Percentiles rank a stretch among this genome's conserved stretches.
Conservation (phyloP, 768 basidiomycete species). For the Gymnopilus dilepis region DNA sequence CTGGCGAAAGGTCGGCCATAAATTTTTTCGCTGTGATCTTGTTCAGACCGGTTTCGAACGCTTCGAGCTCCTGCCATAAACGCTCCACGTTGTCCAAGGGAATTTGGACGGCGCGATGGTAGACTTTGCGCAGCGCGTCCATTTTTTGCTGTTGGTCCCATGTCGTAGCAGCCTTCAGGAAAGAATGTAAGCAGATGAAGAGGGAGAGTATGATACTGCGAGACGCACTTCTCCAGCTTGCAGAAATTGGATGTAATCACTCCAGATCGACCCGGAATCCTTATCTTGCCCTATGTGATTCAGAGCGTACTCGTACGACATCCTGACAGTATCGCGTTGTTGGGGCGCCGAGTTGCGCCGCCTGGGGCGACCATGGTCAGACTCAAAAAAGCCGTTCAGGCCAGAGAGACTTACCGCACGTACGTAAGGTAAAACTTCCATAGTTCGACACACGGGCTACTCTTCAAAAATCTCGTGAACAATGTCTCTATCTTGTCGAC, state of each 20-base stretch:
- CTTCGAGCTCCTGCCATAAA: slow-evolving; percentile 93
- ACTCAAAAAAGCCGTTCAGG: slow-evolving; percentile 1
- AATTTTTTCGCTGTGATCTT: slow-evolving; percentile 97
- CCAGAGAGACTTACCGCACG: slow-evolving; percentile 67
- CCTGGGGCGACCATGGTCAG: slow-evolving; percentile 41
- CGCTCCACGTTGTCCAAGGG: slow-evolving; percentile 93
- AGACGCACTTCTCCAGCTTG: slow-evolving; percentile 73
- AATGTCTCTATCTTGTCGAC: slow-evolving; percentile 83
- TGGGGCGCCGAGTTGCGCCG: slow-evolving; percentile 69
- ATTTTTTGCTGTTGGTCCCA: slow-evolving; percentile 98
- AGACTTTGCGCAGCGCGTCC: slow-evolving; percentile 90
- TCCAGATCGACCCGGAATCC: slow-evolving; percentile 92
- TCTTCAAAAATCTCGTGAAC: slow-evolving; percentile 87
- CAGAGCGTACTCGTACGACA: slow-evolving; percentile 93
- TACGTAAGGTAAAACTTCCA: slow-evolving; percentile 95
- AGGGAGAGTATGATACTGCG: background rate
- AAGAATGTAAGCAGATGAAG: background rate
- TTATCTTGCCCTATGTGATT: slow-evolving; percentile 90
- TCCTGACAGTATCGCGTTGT: slow-evolving; percentile 78
- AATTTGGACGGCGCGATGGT: slow-evolving; percentile 93
- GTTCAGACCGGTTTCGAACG: slow-evolving; percentile 90
- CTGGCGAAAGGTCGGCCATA: slow-evolving; percentile 87
- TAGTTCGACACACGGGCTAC: slow-evolving; percentile 86
- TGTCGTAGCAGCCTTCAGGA: slow-evolving; percentile 65
- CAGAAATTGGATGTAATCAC: slow-evolving; percentile 91